Conservation (phyloP, 805 yeast genomes). For the Kodamaea fukazawae region DNA sequence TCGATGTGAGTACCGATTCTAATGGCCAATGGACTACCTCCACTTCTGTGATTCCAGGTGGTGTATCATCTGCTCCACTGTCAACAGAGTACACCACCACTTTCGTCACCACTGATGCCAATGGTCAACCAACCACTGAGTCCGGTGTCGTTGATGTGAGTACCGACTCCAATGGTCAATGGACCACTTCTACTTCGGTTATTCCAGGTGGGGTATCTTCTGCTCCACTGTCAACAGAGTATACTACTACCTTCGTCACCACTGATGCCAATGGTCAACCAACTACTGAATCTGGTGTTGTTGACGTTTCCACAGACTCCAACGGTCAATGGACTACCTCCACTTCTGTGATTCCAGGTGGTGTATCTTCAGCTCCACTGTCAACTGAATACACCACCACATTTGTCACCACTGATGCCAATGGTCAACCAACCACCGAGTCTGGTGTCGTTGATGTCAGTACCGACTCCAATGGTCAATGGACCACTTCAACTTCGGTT, state of each 20-base stretch:
- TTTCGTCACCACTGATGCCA: constrained; percentile 14
- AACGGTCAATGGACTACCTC: constrained; percentile 15
- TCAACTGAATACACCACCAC: constrained; percentile 11
- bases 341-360: constrained; percentile 10
- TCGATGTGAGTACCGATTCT: constrained; percentile 17
- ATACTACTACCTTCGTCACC: constrained; percentile 17
- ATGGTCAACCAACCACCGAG: constrained; percentile 16
- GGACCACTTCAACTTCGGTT: constrained; percentile 14
- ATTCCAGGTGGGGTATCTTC: no score
- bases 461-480: constrained; percentile 16
- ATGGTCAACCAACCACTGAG: constrained; percentile 15
- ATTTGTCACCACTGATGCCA: constrained; percentile 14
- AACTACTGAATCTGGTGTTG: constrained; percentile 18
- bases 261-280: constrained; percentile 15
- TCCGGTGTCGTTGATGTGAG: constrained; percentile 11
- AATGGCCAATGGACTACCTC: constrained; percentile 15
- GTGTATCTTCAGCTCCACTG: background rate
- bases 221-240: no score
- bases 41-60: constrained; percentile 10
- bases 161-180: constrained; percentile 8
- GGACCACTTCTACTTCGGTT: constrained; percentile 13
- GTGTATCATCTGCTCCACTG: constrained; percentile 5
- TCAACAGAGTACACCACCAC: constrained; percentile 11
- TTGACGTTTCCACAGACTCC: constrained; percentile 17
- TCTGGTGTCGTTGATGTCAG: constrained; percentile 18